Conservation (phyloP, 1,139 yeast genomes). For the Yamadazyma triangularis region DNA sequence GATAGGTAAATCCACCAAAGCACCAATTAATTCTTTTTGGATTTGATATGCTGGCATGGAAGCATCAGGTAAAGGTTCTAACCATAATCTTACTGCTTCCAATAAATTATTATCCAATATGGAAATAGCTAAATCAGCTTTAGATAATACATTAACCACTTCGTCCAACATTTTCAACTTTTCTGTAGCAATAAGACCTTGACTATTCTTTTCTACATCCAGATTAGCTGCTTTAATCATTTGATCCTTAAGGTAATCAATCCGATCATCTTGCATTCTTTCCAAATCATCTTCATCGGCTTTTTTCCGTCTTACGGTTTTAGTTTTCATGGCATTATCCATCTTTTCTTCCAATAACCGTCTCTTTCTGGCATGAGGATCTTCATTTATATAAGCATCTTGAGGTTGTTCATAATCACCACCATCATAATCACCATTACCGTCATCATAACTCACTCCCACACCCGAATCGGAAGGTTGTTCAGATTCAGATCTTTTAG, state of each 20-base stretch:
- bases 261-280: conserved; percentile 89
- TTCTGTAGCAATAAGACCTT: conserved; percentile 77
- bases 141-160: conserved; percentile 70
- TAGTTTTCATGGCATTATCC: conserved; percentile 69
- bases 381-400: conserved; percentile 27
- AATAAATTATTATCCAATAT: conserved; percentile 89
- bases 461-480: conserved; percentile 2
- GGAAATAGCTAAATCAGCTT: conserved; percentile 85
- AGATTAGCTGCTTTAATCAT: conserved; percentile 92
- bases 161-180: conserved; percentile 78
- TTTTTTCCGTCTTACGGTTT: conserved; percentile 53
- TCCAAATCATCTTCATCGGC: conserved; percentile 91
- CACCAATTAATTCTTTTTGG: conserved; percentile 78
- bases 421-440: neutral
- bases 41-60: conserved; percentile 96
- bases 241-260: conserved; percentile 73
- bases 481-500: conserved; percentile 8
- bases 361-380: conserved; percentile 55
- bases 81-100: conserved; percentile 94
- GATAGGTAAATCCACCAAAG: conserved; percentile 77
- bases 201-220: conserved; percentile 81
- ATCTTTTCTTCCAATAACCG: conserved; percentile 77
- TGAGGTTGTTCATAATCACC: conserved; percentile 9
- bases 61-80: conserved; percentile 97
- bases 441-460: neutral